Conservation (phyloP, 768 basidiomycete species). For the Amanita subjunquillea region DNA sequence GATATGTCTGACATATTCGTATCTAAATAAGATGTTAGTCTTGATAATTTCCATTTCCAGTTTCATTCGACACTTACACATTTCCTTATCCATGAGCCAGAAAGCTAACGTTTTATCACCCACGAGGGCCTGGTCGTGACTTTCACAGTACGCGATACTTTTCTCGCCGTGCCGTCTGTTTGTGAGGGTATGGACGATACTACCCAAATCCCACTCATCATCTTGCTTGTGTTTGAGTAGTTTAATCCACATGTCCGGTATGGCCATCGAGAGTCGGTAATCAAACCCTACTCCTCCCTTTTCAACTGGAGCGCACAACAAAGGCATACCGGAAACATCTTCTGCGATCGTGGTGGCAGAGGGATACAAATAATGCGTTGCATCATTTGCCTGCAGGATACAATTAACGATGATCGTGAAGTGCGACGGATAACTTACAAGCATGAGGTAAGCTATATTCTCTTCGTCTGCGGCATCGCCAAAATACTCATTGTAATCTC, state of each 20-base stretch:
- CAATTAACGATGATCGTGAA: background rate
- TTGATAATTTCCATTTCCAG: background rate
- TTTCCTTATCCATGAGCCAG: slow-evolving; percentile 99
- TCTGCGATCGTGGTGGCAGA: slow-evolving; percentile 87
- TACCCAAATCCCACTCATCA: slow-evolving; percentile 78
- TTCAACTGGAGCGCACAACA: slow-evolving; percentile 69
- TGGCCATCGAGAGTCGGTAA: slow-evolving; percentile 96
- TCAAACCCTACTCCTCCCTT: slow-evolving; percentile 95
- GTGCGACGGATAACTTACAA: slow-evolving; percentile 42
- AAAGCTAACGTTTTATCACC: slow-evolving; percentile 99
- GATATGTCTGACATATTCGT: slow-evolving; percentile 90
- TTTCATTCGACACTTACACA: slow-evolving; percentile 56
- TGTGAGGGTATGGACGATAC: slow-evolving; percentile 82
- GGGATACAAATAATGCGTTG: slow-evolving; percentile 77
- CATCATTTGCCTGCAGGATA: slow-evolving; percentile 75
- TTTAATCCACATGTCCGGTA: slow-evolving; percentile 99
- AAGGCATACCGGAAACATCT: slow-evolving; percentile 98
- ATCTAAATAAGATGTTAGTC: slow-evolving; percentile 33
- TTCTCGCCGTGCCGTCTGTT: slow-evolving; percentile 87
- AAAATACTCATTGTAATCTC: slow-evolving; percentile 98
- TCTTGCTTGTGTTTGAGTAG: slow-evolving; percentile 87
- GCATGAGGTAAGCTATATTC: slow-evolving; percentile 92
- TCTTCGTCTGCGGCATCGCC: slow-evolving; percentile 78
- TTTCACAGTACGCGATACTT: slow-evolving; percentile 89
- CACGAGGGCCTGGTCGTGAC: slow-evolving; percentile 96